Evolutionary conservation across 2,329 filamentous ascomycete genomes (phyloP), one percentile per base, ranked within the genome.

Genomic region (Verticillium albo-atrum): DNA sequence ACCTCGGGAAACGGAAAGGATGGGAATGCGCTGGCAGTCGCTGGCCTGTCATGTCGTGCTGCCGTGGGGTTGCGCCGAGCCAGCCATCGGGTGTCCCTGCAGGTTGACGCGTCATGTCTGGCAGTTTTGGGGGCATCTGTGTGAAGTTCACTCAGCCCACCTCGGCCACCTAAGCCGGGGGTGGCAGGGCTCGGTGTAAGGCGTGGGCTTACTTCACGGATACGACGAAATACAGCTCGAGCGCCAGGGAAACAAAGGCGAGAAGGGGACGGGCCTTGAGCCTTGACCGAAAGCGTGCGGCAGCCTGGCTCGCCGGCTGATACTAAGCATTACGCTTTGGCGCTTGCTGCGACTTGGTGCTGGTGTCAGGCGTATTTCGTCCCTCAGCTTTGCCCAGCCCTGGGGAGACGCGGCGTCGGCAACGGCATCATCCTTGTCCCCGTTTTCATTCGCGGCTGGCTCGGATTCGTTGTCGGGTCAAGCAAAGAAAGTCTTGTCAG

Each of bases 91-190:
- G 58, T 28, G 20, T 20, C 60, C 55, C 55, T 56, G 56, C 59
- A 56, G 35, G 50, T 57, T 54, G 59, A 62, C 61, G 61, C 61
- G 59, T 61, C 58, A 62, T 61, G 54, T 54, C 47, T 25, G 55
- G 57, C 54, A 57, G 51, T 47, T 47, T 23, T 7, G 42, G 20
- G 42, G n/a, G 20, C 20, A 47, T 20, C 7, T 23, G 42, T 47
- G 42, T 9, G 42, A 47, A 20, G 9, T 47, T 47, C 42, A 47
- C 42, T 47, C 42, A 47, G 42, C 42, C 42, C 42, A 47, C 42
- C 42, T 47, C 17, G 42, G 42, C 42, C 42, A 47, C 42, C 42
- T 47, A n/a, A 47, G n/a, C 42, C 17, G 42, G 42, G 42, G n/a
- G 37, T 35, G 20, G 53, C 28, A 56, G 55, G 55, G 58, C 55